These are phyloP conservation scores for Aspergillus chevalieri DNA, from an alignment of 2,329 filamentous ascomycete species.

Conservation along the genomic window DNA sequence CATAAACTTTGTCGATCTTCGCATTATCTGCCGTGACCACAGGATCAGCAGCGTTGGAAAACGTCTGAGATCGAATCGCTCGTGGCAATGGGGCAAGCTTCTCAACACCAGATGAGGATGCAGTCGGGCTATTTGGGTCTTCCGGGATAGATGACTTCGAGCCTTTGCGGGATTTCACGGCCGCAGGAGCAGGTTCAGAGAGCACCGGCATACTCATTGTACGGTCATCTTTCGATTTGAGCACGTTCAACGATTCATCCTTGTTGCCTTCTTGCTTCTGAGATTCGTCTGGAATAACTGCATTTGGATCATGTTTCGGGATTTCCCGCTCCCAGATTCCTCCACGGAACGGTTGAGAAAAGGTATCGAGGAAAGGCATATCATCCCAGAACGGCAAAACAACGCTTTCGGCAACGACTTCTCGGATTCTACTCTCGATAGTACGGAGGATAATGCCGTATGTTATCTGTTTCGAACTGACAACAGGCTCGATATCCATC, in stretches of 20 bases:
- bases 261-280: conserved; percentile 12
- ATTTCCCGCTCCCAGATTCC: conserved; percentile 64
- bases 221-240: conserved; percentile 30
- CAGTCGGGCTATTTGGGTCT: conserved; percentile 13
- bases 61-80: conserved; percentile 56
- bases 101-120: conserved; percentile 25
- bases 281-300: conserved; percentile 33
- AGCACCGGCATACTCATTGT: conserved; percentile 29
- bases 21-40: conserved; percentile 61
- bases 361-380: conserved; percentile 79
- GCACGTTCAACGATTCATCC: conserved; percentile 18
- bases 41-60: conserved; percentile 58
- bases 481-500: conserved; percentile 89
- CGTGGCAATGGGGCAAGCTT: conserved; percentile 44
- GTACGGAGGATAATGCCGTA: conserved; percentile 86
- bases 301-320: conserved; percentile 36
- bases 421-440: conserved; percentile 91
- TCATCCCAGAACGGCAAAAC: conserved; percentile 97
- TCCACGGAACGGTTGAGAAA: conserved; percentile 70
- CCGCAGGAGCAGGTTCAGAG: conserved; percentile 15
- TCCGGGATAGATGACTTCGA: conserved; percentile 20
- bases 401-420: conserved; percentile 85
- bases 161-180: conserved; percentile 24
- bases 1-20: conserved; percentile 59
- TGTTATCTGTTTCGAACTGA: conserved; percentile 91